These are phyloP conservation scores for Lignosus rhinocerotis DNA, from an alignment of 1,284 basidiomycete genomes.

Conservation along the genomic window DNA sequence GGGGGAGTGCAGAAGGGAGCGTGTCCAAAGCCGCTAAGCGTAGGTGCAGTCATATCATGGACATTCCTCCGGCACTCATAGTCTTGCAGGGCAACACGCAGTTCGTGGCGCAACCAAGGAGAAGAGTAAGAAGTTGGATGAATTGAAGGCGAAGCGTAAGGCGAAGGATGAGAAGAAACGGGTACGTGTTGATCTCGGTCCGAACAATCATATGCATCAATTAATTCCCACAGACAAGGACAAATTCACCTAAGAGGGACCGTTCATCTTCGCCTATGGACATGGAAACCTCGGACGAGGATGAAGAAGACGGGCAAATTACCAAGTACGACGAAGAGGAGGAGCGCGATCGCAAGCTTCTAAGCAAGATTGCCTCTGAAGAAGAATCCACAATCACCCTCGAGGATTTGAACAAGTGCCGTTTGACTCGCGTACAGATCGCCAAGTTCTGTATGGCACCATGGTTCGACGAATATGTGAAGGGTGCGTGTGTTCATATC, in stretches of 20 bases:
- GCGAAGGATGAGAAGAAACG: conserved; percentile 78
- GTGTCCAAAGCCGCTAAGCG: conserved; percentile 77
- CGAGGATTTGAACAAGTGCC: conserved; percentile 56
- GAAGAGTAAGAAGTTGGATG: conserved; percentile 78
- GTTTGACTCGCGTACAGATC: conserved; percentile 64
- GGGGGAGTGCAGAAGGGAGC: conserved; percentile 50
- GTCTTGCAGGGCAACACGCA: conserved; percentile 64
- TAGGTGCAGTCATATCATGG: conserved; percentile 32
- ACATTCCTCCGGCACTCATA: neutral
- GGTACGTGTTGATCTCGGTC: conserved; percentile 40
- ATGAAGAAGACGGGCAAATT: conserved; percentile 75
- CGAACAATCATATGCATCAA: neutral
- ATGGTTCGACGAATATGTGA: conserved; percentile 78
- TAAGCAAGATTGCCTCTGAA: conserved; percentile 43
- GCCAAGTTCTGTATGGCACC: conserved; percentile 67
- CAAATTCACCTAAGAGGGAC: conserved; percentile 61
- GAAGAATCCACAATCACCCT: conserved; percentile 56
- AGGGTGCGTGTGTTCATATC: conserved; percentile 45
- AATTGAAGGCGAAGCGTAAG: conserved; percentile 80
- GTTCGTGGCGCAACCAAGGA: conserved; percentile 82
- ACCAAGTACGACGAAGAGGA: conserved; percentile 69
- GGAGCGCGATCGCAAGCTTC: conserved; percentile 57
- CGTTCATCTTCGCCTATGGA: conserved; percentile 75
- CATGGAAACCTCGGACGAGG: conserved; percentile 76
- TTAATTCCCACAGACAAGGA: conserved; percentile 37